Evolutionary conservation across 2,329 filamentous ascomycete species (phyloP), one percentile per base, ranked within the genome.

Genomic region (Penicillium sp.): DNA sequence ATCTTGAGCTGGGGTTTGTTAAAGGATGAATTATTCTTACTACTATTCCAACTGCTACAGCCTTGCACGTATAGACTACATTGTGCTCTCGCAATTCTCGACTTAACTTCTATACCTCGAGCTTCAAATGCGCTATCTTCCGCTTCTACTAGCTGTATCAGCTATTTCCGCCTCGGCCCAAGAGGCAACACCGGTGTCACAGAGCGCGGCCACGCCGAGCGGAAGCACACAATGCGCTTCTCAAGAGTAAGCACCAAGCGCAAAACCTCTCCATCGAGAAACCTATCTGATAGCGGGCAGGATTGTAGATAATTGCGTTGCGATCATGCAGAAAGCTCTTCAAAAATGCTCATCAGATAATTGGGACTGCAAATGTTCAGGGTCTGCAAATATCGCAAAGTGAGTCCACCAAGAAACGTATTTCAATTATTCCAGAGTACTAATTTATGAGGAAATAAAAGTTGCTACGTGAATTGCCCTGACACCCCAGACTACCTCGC

Each of bases 291-390:
- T 26, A n/a, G 16, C 14, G 8, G 38, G 45, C 16, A 69, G 67
- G 11, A 7, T 68, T 13, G 67, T 69, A 38, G 62, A 69, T 25
- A 30, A 38, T 55, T 69, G 67, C 22, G 60, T 67, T 6, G 22
- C 38, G 2, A 55, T 49, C 11, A 68, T 69, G 67, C 57, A 61
- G 35, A 49, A 19, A 1, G 37, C 48, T 6, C 60, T 69, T 33
- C 22, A 37, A 3, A 63, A 61, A 22, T 69, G 67, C 26, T 13
- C 59, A 10, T 14, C 49, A 0, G 28, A 46, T 35, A 58, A 69
- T 37, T 69, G 67, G 67, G 65, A 69, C 30, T 69, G 67, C 61
- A 69, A 68, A 40, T 69, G 67, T 25, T 62, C 64, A 2, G 65
- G 58, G 1, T 54, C 38, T 38, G 67, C 67, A 33, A 69, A 69